Evolutionary conservation across 75 land plant genomes (phyloP).

Genomic region (Sequoiadendron giganteum): DNA sequence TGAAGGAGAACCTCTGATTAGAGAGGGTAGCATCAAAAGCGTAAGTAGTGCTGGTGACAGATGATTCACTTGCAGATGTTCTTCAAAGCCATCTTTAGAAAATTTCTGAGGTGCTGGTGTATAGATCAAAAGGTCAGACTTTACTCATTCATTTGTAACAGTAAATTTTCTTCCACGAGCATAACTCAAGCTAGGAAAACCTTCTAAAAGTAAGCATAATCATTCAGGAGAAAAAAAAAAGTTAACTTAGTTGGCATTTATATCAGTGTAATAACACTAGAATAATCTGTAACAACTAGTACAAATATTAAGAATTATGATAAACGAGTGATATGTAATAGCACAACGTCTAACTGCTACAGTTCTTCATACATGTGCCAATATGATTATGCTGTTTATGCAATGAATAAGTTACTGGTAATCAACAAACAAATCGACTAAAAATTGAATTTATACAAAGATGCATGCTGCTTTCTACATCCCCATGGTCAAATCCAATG

Average conservation of each 20-base stretch:
- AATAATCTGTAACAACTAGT: neutral
- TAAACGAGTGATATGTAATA: neutral
- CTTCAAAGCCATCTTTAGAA: conserved; percentile 90
- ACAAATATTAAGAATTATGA: neutral
- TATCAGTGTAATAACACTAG: neutral
- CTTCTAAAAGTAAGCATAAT: neutral
- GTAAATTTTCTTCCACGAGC: neutral
- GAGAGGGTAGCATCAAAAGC: conserved; percentile 85
- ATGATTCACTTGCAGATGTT: conserved; percentile 98
- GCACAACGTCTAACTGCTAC: neutral
- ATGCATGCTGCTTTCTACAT: neutral
- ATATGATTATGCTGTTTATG: neutral
- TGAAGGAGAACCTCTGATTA: conserved; percentile 88
- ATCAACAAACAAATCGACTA: neutral
- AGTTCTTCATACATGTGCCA: neutral
- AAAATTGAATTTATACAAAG: neutral
- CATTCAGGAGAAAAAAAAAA: neutral
- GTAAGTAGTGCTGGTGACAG: conserved; percentile 89
- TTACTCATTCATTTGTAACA: neutral
- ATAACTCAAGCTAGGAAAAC: neutral
- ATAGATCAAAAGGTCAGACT: conserved; percentile 6
- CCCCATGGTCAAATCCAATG: neutral
- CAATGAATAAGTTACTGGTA: neutral
- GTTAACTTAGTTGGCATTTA: neutral
- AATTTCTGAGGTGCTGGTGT: conserved; percentile 70